phyloP scores from a whole-genome alignment of 2,329 filamentous ascomycete species.

The Dactylellina parvicollis region DNA sequence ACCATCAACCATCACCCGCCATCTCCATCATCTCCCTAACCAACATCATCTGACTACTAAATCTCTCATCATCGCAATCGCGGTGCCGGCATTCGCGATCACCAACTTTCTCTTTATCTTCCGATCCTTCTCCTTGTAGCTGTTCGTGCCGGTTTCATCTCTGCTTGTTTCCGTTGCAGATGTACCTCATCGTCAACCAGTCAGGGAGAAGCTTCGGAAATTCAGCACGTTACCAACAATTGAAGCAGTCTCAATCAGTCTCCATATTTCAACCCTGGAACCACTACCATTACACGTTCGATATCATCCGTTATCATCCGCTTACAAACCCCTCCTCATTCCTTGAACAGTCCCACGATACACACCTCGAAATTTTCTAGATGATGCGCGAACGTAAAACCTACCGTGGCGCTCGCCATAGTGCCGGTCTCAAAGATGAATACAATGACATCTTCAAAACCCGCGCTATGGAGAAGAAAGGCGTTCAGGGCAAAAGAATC shows the following conservation, averaged over 20 bases:
- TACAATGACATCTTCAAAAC: slow-evolving; percentile 50
- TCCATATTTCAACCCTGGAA: not conserved
- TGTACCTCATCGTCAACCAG: slow-evolving; percentile 21
- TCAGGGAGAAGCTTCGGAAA: not conserved
- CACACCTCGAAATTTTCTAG: not conserved
- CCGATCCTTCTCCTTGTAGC: not conserved
- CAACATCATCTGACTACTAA: not conserved
- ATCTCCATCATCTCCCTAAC: not conserved
- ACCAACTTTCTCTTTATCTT: not conserved
- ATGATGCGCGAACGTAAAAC: slow-evolving; percentile 47
- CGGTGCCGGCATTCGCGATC: not conserved
- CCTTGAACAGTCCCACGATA: not conserved
- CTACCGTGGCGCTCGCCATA: slow-evolving; percentile 41
- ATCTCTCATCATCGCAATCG: not conserved
- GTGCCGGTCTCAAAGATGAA: slow-evolving; percentile 42
- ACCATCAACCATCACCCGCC: not conserved
- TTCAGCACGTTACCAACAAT: not conserved
- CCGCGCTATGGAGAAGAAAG: slow-evolving; percentile 47
- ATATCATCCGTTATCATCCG: not conserved
- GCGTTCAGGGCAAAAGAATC: not conserved
- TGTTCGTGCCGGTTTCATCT: not conserved
- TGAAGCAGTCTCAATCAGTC: not conserved
- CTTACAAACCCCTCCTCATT: not conserved
- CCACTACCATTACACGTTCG: not conserved
- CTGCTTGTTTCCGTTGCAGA: slow-evolving; percentile 13